These are phyloP conservation scores for Mycena citricolor DNA, from an alignment of 1,284 basidiomycete species.

Conservation along the genomic window DNA sequence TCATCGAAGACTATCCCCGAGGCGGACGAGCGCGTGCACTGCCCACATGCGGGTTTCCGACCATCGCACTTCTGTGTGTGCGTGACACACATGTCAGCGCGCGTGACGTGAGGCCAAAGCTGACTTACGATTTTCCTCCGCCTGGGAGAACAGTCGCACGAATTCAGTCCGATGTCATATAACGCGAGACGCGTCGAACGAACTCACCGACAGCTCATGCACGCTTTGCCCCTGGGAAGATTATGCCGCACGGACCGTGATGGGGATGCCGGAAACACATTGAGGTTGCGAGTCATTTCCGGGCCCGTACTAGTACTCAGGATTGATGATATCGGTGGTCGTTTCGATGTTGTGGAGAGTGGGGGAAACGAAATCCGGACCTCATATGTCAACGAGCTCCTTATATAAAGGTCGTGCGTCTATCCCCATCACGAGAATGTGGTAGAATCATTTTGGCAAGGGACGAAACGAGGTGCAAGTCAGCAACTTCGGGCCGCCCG, in stretches of 20 bases:
- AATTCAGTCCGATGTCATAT: neutral
- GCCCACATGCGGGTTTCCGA: constrained; percentile 42
- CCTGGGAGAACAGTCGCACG: constrained; percentile 2
- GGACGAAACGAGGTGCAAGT: too few relatives aligned
- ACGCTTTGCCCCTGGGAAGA: constrained; percentile 18
- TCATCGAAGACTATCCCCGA: constrained; percentile 39
- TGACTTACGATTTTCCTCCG: constrained; percentile 18
- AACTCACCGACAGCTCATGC: constrained; percentile 14
- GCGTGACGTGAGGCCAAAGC: neutral
- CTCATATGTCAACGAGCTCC: too few relatives aligned
- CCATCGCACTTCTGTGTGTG: constrained; percentile 45
- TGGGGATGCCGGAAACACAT: too few relatives aligned
- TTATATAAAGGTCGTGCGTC: too few relatives aligned
- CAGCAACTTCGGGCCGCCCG: too few relatives aligned
- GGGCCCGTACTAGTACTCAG: too few relatives aligned
- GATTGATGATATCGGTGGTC: too few relatives aligned
- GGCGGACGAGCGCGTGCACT: constrained; percentile 36
- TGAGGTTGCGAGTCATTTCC: too few relatives aligned
- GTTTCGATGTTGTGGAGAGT: too few relatives aligned
- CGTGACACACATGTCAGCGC: neutral
- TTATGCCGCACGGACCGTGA: constrained; percentile 11
- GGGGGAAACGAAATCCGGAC: too few relatives aligned
- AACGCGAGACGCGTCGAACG: neutral
- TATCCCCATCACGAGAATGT: too few relatives aligned
- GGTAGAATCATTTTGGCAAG: too few relatives aligned